These are phyloP conservation scores for Exophiala sp. DNA, from an alignment of 2,329 filamentous ascomycete species.

Conservation along the genomic window DNA sequence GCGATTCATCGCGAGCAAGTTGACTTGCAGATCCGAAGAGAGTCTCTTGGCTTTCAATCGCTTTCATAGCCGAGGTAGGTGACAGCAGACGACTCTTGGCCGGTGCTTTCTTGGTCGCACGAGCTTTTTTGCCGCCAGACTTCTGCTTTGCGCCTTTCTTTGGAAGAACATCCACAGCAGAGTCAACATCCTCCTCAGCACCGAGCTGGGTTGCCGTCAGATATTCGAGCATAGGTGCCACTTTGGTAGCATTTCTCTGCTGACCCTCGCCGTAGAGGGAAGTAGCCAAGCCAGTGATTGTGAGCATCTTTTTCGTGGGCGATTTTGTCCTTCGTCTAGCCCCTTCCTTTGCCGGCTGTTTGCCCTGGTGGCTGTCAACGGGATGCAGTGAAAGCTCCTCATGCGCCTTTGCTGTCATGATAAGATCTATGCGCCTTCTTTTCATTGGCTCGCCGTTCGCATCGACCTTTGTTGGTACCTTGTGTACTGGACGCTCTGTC, in stretches of 20 bases:
- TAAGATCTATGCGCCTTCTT: slow-evolving; percentile 18
- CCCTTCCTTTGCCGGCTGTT: slow-evolving; percentile 1
- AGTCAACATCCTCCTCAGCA: slow-evolving; percentile 1
- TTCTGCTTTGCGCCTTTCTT: slow-evolving; percentile 22
- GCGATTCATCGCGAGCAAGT: slow-evolving; percentile 65
- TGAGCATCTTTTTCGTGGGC: slow-evolving; percentile 64
- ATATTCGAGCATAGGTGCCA: slow-evolving; percentile 43
- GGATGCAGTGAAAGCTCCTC: slow-evolving; percentile 4
- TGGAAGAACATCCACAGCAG: not conserved
- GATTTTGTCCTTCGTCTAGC: slow-evolving; percentile 42
- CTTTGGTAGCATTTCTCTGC: slow-evolving; percentile 20
- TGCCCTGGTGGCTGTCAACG: not conserved
- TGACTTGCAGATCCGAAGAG: slow-evolving; percentile 85
- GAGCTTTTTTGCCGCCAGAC: slow-evolving; percentile 10
- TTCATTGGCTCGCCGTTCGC: slow-evolving; percentile 5
- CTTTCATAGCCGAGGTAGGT: slow-evolving; percentile 60
- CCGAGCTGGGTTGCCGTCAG: slow-evolving; percentile 36
- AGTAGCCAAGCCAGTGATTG: slow-evolving; percentile 71
- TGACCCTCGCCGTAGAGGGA: slow-evolving; percentile 55
- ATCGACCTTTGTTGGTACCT: slow-evolving; percentile 3
- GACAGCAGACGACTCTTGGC: slow-evolving; percentile 54
- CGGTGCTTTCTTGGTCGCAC: slow-evolving; percentile 30
- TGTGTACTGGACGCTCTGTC: not conserved
- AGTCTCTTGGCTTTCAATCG: slow-evolving; percentile 65
- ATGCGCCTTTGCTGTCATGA: slow-evolving; percentile 3